Evolutionary conservation across 2,329 filamentous ascomycete genomes (phyloP), one percentile per base, ranked within the genome.

Genomic region (Acrocalymma vagum): DNA sequence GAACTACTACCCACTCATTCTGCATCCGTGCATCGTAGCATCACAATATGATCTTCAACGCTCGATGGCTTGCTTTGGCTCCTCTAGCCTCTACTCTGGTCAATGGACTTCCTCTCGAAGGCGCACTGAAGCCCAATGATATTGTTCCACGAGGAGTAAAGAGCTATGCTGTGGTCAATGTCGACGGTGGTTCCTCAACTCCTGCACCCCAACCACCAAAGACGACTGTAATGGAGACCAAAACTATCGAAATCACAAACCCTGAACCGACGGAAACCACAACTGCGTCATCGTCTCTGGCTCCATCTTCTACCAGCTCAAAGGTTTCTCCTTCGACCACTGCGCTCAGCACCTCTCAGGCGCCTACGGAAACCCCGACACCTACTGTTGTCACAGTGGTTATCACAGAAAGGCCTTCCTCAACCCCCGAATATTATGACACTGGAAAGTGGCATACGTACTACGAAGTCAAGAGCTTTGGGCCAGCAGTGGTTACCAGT

Each of bases 401-500:
- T 2, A 47, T 65, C 10, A 60, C 65, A 3, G 45, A 54, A 16
- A 42, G 52, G 8, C 45, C 50, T 6, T 55, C 41, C 7, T 56
- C 68, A 7, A 69, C 65, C 3, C n/a, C n/a, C n/a, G 51, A 64
- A 22, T 75, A 71, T 58, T 76, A 75, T 41, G 73, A 75, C 41
- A 55, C 72, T 35, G 73, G 73, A n/a, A 51, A 71, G 54, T 76
- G 72, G 72, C 72, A 75, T 44, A 76, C 73, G 5, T 58, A 45
- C 15, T 76, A 76, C 46, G 53, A 58, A 1, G 48, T 72, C 44
- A 70, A 71, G 47, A 64, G 59, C 7, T 66, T 60, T 24, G 51
- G 48, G 29, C 35, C 46, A 10, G 49, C 33, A 15, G 54, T 41
- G 27, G 30, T 38, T 5, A 39, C 33, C 4, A 23, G 30, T 17